Evolutionary conservation across 805 yeast species (phyloP).

Genomic region (Starmerella scarabaei): DNA sequence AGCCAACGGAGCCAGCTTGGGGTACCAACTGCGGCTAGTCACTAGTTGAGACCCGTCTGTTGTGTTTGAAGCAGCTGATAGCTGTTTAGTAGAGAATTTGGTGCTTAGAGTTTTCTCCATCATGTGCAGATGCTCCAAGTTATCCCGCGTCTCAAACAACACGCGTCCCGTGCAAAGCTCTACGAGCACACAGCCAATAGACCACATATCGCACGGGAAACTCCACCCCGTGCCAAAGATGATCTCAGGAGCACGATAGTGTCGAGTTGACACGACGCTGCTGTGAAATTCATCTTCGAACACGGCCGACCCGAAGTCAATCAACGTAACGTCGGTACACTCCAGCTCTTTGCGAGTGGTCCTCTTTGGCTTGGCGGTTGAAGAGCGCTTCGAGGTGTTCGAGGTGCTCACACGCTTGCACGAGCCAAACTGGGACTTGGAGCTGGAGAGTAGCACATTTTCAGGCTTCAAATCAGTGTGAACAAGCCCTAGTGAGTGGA

Average conservation of each 20-base stretch:
- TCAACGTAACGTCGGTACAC: slow-evolving; percentile 73
- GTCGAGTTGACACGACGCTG: slow-evolving; percentile 83
- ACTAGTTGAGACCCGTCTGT: slow-evolving; percentile 15
- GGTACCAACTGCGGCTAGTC: slow-evolving; percentile 6
- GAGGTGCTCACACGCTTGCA: slow-evolving; percentile 8
- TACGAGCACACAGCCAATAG: slow-evolving; percentile 82
- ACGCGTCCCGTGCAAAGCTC: slow-evolving; percentile 93
- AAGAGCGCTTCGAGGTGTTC: not conserved
- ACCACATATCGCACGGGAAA: slow-evolving; percentile 94
- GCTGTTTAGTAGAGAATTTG: slow-evolving; percentile 26
- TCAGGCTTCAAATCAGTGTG: slow-evolving; percentile 98
- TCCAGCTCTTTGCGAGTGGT: slow-evolving; percentile 38
- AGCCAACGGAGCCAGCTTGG: slow-evolving; percentile 10
- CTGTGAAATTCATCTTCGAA: slow-evolving; percentile 91
- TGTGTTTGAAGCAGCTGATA: slow-evolving; percentile 20
- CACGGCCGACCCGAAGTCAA: slow-evolving; percentile 95
- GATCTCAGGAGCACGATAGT: slow-evolving; percentile 94
- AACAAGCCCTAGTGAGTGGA: slow-evolving; percentile 79
- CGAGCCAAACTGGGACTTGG: slow-evolving; percentile 1
- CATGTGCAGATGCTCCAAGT: slow-evolving; percentile 86
- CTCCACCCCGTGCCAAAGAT: slow-evolving; percentile 95
- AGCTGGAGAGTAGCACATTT: slow-evolving; percentile 50
- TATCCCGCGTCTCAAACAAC: slow-evolving; percentile 86
- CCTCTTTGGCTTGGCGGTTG: not conserved
- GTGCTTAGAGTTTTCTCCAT: slow-evolving; percentile 68